Conservation (phyloP, 306 rosid species). For the Spatholobus suberectus region DNA sequence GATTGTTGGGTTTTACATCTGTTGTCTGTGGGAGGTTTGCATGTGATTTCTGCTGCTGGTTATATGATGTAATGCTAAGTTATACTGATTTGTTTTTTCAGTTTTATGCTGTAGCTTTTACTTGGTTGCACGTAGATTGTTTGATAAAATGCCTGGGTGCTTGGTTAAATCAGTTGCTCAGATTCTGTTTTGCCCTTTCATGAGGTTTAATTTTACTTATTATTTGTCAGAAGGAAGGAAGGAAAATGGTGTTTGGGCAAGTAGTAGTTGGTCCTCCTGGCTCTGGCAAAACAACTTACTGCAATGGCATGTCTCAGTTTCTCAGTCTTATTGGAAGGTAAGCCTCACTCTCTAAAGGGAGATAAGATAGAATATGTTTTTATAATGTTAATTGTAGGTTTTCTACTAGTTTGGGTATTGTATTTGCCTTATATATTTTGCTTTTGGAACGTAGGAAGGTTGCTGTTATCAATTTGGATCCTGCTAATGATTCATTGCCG, state of each 20-base stretch:
- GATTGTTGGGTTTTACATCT: not conserved
- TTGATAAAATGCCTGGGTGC: not conserved
- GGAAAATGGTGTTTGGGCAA: constrained; percentile 62
- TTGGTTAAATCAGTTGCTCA: not conserved
- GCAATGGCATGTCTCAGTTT: constrained; percentile 98
- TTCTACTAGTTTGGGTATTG: constrained; percentile 7
- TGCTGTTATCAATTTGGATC: constrained; percentile 91
- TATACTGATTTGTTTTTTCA: not conserved
- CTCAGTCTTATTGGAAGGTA: constrained; percentile 91
- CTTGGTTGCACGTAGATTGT: not conserved
- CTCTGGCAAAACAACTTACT: constrained; percentile 99
- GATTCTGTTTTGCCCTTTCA: not conserved
- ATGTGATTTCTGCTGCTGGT: not conserved
- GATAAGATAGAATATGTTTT: not conserved
- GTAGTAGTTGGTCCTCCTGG: constrained; percentile 97
- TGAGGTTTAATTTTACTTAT: not conserved
- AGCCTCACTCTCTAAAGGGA: not conserved
- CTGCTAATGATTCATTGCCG: constrained; percentile 94
- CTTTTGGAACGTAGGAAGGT: constrained; percentile 72
- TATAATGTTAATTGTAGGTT: constrained; percentile 6
- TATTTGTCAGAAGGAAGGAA: not conserved
- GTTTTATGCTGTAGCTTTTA: not conserved
- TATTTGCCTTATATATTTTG: constrained; percentile 2
- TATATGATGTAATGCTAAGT: not conserved
- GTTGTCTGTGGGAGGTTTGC: not conserved